A percentile compares a stretch with the other conserved stretches of the same genome.
Conservation (phyloP, 306 rosid species). For the Quercus glauca region DNA sequence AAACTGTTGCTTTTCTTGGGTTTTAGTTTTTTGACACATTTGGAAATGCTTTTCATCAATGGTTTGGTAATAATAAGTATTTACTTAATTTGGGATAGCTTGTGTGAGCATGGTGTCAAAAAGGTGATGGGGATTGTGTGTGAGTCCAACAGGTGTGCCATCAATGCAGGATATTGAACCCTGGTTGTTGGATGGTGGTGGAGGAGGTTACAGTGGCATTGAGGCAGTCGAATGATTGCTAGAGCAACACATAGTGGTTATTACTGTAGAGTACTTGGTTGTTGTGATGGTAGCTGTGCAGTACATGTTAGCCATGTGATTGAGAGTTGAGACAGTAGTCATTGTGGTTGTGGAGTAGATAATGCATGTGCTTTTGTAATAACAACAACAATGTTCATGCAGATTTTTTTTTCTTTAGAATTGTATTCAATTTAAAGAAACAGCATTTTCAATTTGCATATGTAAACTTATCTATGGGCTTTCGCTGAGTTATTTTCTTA, state of each 20-base stretch:
- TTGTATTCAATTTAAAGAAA: not conserved
- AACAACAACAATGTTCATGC: not conserved
- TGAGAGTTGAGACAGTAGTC: not conserved
- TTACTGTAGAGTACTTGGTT: too few species aligned
- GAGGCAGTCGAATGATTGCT: too few species aligned
- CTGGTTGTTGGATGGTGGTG: too few species aligned
- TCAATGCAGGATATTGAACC: not conserved
- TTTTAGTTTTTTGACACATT: too few species aligned
- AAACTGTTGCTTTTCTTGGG: too few species aligned
- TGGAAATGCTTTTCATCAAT: too few species aligned
- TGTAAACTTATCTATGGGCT: not conserved
- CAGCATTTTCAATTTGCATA: not conserved
- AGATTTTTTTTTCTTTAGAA: not conserved
- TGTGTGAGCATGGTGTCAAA: not conserved
- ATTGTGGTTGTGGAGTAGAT: not conserved
- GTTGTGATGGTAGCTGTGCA: too few species aligned
- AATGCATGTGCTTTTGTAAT: not conserved
- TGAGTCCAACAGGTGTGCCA: not conserved
- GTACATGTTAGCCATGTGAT: not conserved
- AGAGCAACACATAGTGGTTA: too few species aligned
- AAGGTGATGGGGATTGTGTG: not conserved
- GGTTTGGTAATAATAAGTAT: not conserved
- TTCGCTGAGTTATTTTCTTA: slow-evolving; percentile 13
- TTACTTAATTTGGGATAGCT: not conserved
- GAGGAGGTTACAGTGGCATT: too few species aligned